phyloP scores from a whole-genome alignment of 331 rosid genomes.

The Pyrus hybrid region DNA sequence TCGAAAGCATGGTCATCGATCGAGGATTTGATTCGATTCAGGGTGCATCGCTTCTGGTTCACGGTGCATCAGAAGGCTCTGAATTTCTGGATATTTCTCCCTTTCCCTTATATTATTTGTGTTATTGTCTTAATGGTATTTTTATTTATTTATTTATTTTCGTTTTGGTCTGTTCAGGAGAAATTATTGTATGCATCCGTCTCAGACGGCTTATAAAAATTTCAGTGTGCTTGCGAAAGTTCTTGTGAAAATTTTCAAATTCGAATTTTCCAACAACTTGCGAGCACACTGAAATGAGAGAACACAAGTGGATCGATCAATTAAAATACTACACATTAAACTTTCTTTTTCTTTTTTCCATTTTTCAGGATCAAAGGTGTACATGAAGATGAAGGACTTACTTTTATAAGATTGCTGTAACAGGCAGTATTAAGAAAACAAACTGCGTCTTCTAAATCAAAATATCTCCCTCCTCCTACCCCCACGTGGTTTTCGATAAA shows the following conservation, averaged over 20 bases:
- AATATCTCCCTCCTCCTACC: constrained; percentile 18
- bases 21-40: background rate
- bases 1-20: background rate
- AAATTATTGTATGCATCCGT: too few relatives aligned
- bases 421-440: constrained; percentile 2
- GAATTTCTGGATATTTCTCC: background rate
- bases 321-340: background rate
- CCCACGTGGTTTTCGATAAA: constrained; percentile 65
- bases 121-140: too few relatives aligned
- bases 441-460: constrained; percentile 19
- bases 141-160: too few relatives aligned
- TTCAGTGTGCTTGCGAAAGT: too few relatives aligned
- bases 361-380: background rate
- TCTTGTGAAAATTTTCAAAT: too few relatives aligned
- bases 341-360: background rate
- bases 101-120: background rate
- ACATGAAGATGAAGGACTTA: constrained; percentile 12
- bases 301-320: background rate
- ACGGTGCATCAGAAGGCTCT: background rate
- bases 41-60: background rate
- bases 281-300: too few relatives aligned
- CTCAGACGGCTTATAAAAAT: too few relatives aligned
- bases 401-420: constrained; percentile 8
- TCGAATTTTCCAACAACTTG: too few relatives aligned
- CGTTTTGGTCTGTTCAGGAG: too few relatives aligned